Evolutionary conservation across 1,284 basidiomycete genomes (phyloP).

Genomic region (Ganoderma resinaceum): DNA sequence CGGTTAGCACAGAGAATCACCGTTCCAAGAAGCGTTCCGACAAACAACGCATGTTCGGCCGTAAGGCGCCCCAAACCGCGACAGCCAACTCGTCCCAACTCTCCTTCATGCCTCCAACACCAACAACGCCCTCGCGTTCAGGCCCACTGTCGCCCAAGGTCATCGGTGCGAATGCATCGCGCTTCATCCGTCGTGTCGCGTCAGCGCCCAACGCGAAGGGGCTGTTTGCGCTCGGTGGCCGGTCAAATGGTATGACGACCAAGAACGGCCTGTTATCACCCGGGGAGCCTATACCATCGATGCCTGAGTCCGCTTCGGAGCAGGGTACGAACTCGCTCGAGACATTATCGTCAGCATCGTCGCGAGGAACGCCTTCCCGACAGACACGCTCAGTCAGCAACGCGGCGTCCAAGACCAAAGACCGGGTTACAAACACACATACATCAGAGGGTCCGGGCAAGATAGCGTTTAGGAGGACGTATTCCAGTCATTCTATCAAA

Average conservation of each 20-base stretch:
- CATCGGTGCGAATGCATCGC: conserved; percentile 73
- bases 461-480: conserved; percentile 89
- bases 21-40: conserved; percentile 72
- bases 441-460: conserved; percentile 60
- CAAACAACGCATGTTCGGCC: conserved; percentile 49
- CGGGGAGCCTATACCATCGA: conserved; percentile 58
- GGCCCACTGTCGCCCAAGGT: conserved; percentile 64
- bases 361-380: conserved; percentile 55
- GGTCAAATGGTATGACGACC: conserved; percentile 57
- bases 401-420: conserved; percentile 45
- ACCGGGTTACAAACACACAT: conserved; percentile 50
- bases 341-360: conserved; percentile 75
- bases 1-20: conserved; percentile 40
- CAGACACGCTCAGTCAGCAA: conserved; percentile 33
- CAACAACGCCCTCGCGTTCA: conserved; percentile 45
- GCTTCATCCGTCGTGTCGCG: conserved; percentile 93
- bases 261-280: conserved; percentile 85
- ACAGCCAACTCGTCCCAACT: conserved; percentile 43
- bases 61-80: conserved; percentile 40
- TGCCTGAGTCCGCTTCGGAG: conserved; percentile 59
- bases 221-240: conserved; percentile 71
- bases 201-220: conserved; percentile 97
- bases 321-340: conserved; percentile 73
- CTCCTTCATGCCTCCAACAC: conserved; percentile 43
- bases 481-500: conserved; percentile 98